These are phyloP conservation scores for Apiospora sp. DNA, from an alignment of 2,329 filamentous ascomycete genomes.

Conservation along the genomic window DNA sequence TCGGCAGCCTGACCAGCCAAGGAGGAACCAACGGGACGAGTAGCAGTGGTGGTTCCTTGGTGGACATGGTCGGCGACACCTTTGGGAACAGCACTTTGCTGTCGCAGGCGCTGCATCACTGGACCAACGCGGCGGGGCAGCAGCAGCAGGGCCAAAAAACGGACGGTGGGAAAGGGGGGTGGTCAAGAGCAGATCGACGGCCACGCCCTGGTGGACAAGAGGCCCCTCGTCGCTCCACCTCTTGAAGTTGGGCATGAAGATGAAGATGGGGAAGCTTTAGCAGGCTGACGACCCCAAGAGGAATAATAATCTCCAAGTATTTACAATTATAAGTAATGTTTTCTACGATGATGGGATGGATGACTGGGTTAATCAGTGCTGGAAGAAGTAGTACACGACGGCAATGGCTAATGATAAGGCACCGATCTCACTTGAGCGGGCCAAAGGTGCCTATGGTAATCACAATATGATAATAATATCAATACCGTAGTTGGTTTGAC, in stretches of 20 bases:
- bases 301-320: not conserved
- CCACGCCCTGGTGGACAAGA: conserved; percentile 18
- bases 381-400: no score
- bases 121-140: conserved; percentile 31
- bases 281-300: not conserved
- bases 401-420: no score
- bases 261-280: conserved; percentile 12
- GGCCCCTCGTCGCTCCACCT: conserved; percentile 8
- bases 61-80: conserved; percentile 46
- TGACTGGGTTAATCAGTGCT: no score
- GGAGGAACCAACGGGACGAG: not conserved
- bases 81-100: conserved; percentile 51
- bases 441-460: no score
- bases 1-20: conserved; percentile 30
- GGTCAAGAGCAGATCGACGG: not conserved
- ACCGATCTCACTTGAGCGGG: no score
- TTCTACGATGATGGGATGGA: not conserved
- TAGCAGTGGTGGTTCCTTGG: conserved; percentile 37
- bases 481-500: no score
- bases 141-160: not conserved
- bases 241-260: conserved; percentile 7
- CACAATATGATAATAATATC: no score
- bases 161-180: not conserved
- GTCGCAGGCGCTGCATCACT: conserved; percentile 46
- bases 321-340: not conserved